Conservation (phyloP, 495 filamentous ascomycete species). For the Neurospora sp. region DNA sequence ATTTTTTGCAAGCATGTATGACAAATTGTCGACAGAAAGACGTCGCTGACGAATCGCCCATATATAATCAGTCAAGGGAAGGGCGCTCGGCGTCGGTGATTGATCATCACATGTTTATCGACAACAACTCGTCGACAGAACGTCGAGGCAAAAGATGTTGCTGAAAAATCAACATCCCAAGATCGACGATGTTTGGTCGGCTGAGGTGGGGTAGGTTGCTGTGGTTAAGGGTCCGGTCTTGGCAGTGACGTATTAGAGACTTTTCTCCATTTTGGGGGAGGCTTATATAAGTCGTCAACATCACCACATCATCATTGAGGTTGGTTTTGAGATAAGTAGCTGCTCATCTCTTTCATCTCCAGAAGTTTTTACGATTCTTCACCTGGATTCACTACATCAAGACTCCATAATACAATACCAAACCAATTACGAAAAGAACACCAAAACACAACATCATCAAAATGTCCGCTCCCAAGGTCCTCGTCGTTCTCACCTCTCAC, state of each 20-base stretch:
- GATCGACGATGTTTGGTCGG: not conserved
- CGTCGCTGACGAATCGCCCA: not conserved
- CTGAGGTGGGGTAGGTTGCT: not conserved
- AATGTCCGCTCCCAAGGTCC: constrained; percentile 45
- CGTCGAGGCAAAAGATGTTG: not conserved
- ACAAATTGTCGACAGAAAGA: not conserved
- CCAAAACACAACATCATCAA: constrained; percentile 5
- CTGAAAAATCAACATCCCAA: not conserved
- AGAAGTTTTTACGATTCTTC: not conserved
- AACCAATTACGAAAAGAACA: not conserved
- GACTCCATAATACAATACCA: not conserved
- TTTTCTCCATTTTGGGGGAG: not conserved
- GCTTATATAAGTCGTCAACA: not conserved
- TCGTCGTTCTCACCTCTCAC: constrained; percentile 60
- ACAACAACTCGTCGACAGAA: not conserved
- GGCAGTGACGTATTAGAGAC: not conserved
- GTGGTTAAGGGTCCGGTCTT: not conserved
- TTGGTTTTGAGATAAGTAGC: not conserved
- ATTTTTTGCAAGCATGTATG: not conserved
- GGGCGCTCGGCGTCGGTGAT: not conserved
- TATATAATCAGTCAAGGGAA: not conserved
- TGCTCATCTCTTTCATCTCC: not conserved
- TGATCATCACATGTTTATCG: not conserved
- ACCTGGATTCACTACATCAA: not conserved
- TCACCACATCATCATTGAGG: not conserved